Percentiles rank a stretch among this genome's conserved stretches.
Evolutionary conservation across 805 yeast genomes (phyloP).

Genomic region (Starmerella powellii): DNA sequence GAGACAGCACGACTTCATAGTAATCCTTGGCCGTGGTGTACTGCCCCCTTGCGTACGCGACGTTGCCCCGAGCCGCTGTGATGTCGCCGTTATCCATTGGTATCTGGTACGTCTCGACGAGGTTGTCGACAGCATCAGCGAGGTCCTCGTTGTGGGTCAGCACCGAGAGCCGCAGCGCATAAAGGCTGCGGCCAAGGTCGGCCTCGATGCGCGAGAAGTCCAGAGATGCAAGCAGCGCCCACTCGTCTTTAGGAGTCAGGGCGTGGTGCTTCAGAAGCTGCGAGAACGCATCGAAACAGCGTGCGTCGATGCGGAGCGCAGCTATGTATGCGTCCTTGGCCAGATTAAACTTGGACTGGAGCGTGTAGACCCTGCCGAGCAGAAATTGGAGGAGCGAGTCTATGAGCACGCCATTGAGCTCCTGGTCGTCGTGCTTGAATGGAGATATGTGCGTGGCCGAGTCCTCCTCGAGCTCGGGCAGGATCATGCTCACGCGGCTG

Average conservation of each 20-base stretch:
- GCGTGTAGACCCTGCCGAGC: conserved; percentile 71
- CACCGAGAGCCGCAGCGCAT: conserved; percentile 65
- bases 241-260: conserved; percentile 59
- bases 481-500: conserved; percentile 16
- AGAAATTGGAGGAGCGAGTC: conserved; percentile 80
- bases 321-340: conserved; percentile 82
- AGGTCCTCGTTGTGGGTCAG: conserved; percentile 45
- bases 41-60: conserved; percentile 59
- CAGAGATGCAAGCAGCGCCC: conserved; percentile 39
- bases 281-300: conserved; percentile 86
- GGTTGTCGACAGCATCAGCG: conserved; percentile 51
- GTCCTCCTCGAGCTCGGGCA: conserved; percentile 15
- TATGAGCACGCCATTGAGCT: conserved; percentile 75
- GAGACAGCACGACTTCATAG: conserved; percentile 43
- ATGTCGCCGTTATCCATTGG: conserved; percentile 54
- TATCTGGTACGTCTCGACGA: conserved; percentile 62
- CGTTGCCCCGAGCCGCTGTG: conserved; percentile 54
- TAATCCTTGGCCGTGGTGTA: conserved; percentile 62
- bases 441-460: neutral
- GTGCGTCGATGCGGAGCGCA: conserved; percentile 76
- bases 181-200: conserved; percentile 64
- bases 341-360: conserved; percentile 68
- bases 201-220: conserved; percentile 70
- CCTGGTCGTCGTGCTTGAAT: conserved; percentile 9
- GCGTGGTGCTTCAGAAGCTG: conserved; percentile 61